These are phyloP conservation scores for Umbellularia californica DNA, from an alignment of 164 flowering plant species.

Conservation along the genomic window DNA sequence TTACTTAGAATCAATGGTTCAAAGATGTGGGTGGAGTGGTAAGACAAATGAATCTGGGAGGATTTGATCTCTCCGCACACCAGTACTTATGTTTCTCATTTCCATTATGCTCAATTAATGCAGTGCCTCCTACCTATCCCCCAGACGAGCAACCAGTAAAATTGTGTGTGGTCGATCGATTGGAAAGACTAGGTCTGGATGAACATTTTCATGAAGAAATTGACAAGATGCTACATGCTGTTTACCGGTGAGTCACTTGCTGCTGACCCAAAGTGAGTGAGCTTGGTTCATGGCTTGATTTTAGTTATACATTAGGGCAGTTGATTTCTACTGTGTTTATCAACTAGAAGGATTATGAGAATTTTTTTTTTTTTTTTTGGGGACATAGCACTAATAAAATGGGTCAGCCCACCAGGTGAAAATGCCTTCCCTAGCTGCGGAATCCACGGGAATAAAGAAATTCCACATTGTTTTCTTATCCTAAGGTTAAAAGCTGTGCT, in stretches of 20 bases:
- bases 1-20: constrained; percentile 30
- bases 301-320: background rate
- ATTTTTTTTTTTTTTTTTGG: background rate
- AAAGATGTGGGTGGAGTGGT: constrained; percentile 32
- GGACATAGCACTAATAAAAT: no score
- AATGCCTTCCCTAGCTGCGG: no score
- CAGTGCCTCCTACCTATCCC: constrained; percentile 33
- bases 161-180: constrained; percentile 29
- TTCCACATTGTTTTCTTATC: no score
- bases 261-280: background rate
- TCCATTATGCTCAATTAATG: background rate
- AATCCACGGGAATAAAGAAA: no score
- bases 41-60: background rate
- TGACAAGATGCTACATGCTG: constrained; percentile 16
- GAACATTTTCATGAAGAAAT: constrained; percentile 27
- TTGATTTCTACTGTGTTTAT: background rate
- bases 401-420: no score
- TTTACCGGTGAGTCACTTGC: constrained; percentile 20
- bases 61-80: background rate
- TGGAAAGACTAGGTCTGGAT: constrained; percentile 27
- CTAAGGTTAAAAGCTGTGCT: no score
- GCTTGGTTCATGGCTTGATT: background rate
- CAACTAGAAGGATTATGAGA: background rate
- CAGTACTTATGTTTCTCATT: background rate
- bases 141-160: constrained; percentile 21